These are phyloP conservation scores for Sporothrix pseudoabietina DNA, from an alignment of 2,329 filamentous ascomycete genomes.

Conservation along the genomic window DNA sequence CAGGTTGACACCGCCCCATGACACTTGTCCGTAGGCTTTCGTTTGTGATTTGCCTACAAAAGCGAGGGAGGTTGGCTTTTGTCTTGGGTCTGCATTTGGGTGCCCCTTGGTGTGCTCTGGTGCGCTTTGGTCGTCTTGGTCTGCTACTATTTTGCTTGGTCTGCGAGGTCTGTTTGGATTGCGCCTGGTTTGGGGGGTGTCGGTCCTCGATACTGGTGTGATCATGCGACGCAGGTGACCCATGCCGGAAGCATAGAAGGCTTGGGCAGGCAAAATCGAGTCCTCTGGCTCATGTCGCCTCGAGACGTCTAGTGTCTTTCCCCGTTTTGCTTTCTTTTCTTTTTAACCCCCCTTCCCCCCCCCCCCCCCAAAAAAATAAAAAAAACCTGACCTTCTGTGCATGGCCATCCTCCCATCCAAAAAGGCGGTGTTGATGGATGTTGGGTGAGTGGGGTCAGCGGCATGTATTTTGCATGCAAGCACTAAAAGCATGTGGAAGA, in stretches of 20 bases:
- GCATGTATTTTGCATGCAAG: conserved; percentile 16
- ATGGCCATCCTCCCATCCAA: not conserved
- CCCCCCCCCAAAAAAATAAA: too few species aligned
- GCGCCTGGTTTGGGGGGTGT: conserved; percentile 13
- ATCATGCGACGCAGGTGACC: conserved; percentile 24
- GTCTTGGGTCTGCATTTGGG: not conserved
- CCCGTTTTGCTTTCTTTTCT: not conserved
- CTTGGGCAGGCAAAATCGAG: conserved; percentile 3
- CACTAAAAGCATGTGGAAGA: conserved; percentile 16
- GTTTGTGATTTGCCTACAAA: not conserved
- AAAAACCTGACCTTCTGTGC: not conserved
- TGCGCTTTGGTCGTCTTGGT: not conserved
- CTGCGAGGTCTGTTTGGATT: not conserved
- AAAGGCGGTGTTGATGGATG: conserved; percentile 25
- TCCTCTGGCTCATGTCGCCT: not conserved
- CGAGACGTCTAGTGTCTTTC: not conserved
- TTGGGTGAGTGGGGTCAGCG: conserved; percentile 23
- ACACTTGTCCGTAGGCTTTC: not conserved
- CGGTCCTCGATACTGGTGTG: conserved; percentile 14
- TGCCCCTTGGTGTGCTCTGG: not conserved
- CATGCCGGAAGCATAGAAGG: not conserved
- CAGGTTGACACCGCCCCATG: not conserved
- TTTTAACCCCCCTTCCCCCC: too few species aligned
- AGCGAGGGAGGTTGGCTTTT: not conserved
- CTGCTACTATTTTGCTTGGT: not conserved